Base-by-base conservation (phyloP, 2,329 filamentous ascomycete species). In the Dendryphion nanum region DNA sequence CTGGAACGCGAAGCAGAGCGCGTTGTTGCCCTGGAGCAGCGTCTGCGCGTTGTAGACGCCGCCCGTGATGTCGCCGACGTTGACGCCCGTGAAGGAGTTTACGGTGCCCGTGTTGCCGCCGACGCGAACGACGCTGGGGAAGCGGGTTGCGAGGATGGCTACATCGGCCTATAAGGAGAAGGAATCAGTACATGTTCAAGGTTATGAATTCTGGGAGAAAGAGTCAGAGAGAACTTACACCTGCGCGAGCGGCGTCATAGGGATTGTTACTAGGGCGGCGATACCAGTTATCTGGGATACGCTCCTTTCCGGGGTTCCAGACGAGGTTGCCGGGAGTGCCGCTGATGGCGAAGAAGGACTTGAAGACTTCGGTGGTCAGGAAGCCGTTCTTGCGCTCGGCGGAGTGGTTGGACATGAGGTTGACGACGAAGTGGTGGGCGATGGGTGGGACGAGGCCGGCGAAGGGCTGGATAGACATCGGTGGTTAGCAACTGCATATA, bases 21-120 rank as follows among this genome's bases (percentile, higher is more conserved):
- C 53, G 48, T 78, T 75, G 57, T 77, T 74, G 12, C 70, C 71
- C 38, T 77, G 42, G 1, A 69, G 49, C 0, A 77, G 54, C 10
- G 58, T 69, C 13, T 56, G 41, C 4, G 57, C 44, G 45, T 73
- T 75, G 44, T 70, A 67, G 1, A 76, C 53, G 17, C 68, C 69
- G 8, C 59, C 58, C 13, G 64, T 68, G 8, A 72, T 39, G 31
- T 68, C 49, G 7, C 30, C 40, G 4, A 66, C 44, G 37, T 69
- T 50, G 18, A 69, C 38, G 4, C 61, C 61, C 18, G 54, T 52
- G 45, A 67, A 67, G 15, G 57, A 53, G 47, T 65, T 58, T 3
- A 44, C 37, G 3, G 43, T 58, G 18, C 63, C 63, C 5, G 57
- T 60, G 47, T 67, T 67, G 34, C 64, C 65, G 31, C 65, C 65